Percentiles rank a stretch among this genome's conserved stretches.
These are phyloP conservation scores for Schizophyllum commune DNA, from an alignment of 1,284 basidiomycete species.

Conservation along the genomic window DNA sequence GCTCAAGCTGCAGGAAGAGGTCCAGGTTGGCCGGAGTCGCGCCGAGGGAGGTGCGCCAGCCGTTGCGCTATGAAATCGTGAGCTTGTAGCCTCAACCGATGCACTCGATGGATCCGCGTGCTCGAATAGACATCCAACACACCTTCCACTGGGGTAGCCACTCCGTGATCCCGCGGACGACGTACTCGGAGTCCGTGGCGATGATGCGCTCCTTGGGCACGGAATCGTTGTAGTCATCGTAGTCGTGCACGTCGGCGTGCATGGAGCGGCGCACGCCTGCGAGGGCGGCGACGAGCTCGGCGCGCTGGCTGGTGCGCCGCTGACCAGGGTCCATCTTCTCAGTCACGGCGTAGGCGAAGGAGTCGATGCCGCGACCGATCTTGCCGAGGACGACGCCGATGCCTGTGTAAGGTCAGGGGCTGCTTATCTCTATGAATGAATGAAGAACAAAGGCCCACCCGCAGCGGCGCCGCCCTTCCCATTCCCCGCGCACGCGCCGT, in stretches of 20 bases:
- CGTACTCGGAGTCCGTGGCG: slow-evolving; percentile 28
- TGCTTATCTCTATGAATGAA: too few species aligned
- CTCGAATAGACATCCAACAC: slow-evolving; percentile 1
- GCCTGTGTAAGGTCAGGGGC: background rate
- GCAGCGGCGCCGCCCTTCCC: background rate
- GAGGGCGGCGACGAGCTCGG: slow-evolving; percentile 26
- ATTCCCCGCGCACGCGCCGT: slow-evolving; percentile 6
- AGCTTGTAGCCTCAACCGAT: too few species aligned
- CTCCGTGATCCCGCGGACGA: slow-evolving; percentile 27
- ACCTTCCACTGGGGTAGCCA: slow-evolving; percentile 26
- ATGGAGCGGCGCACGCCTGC: slow-evolving; percentile 2
- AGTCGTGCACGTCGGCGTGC: slow-evolving; percentile 6
- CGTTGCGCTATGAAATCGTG: slow-evolving; percentile 9
- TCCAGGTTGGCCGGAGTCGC: slow-evolving; percentile 18
- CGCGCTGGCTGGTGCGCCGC: slow-evolving; percentile 24
- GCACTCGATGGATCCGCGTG: background rate
- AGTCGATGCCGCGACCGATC: background rate
- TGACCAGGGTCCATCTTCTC: slow-evolving; percentile 17
- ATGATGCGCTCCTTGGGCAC: slow-evolving; percentile 11
- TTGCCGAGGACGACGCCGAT: slow-evolving; percentile 7
- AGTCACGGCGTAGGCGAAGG: slow-evolving; percentile 15
- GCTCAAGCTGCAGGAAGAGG: slow-evolving; percentile 21
- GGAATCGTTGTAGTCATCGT: background rate
- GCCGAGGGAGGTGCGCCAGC: slow-evolving; percentile 15
- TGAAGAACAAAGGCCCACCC: background rate